Evolutionary conservation across 2,329 filamentous ascomycete genomes (phyloP).

Genomic region (Aschersonia sp.): DNA sequence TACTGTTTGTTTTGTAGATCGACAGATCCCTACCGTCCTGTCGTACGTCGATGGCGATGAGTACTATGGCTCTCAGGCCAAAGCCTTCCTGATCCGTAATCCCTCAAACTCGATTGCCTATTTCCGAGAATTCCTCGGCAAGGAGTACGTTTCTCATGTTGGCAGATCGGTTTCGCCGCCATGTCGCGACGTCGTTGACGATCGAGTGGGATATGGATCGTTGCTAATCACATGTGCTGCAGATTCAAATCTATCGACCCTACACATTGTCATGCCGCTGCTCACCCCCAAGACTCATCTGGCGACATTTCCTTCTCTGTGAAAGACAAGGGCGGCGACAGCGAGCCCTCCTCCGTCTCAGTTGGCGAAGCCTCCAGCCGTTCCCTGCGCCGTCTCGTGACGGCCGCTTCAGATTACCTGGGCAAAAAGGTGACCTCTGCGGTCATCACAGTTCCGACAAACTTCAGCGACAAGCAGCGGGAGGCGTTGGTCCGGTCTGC

Average conservation of each 20-base stretch:
- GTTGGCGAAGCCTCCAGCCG: slow-evolving; percentile 74
- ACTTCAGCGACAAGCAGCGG: slow-evolving; percentile 81
- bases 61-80: slow-evolving; percentile 91
- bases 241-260: slow-evolving; percentile 93
- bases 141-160: slow-evolving; percentile 53
- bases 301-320: slow-evolving; percentile 69
- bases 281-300: slow-evolving; percentile 67
- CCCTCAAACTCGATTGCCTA: slow-evolving; percentile 84
- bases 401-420: slow-evolving; percentile 79
- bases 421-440: slow-evolving; percentile 91
- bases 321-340: slow-evolving; percentile 56
- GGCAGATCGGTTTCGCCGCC: not conserved
- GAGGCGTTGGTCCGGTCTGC: slow-evolving; percentile 66
- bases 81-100: slow-evolving; percentile 85
- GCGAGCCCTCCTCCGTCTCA: slow-evolving; percentile 50
- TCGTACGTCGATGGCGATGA: slow-evolving; percentile 95
- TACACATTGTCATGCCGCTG: slow-evolving; percentile 83
- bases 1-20: slow-evolving; percentile 41
- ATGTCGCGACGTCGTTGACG: not conserved
- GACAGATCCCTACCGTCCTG: slow-evolving; percentile 87
- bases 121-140: slow-evolving; percentile 91
- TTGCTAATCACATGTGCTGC: not conserved
- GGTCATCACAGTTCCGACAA: slow-evolving; percentile 85
- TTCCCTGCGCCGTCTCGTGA: slow-evolving; percentile 67
- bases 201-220: too few species aligned